Base-by-base conservation (phyloP, 2,329 filamentous ascomycete species). In the Penicillium sp. region DNA sequence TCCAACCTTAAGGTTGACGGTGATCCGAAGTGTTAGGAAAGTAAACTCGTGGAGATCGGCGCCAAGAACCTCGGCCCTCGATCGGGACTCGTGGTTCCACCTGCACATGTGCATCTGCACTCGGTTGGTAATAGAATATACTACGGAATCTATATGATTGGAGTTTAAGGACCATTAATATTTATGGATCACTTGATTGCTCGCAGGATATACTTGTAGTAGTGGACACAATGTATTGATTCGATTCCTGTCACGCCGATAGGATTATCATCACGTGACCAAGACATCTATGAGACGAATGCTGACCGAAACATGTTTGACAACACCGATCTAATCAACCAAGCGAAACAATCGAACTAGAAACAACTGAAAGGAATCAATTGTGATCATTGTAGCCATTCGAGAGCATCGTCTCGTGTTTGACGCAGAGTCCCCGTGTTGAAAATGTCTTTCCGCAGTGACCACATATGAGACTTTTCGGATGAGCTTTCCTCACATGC, bases 41-140 rank as follows among this genome's bases (percentile, higher is more conserved):
- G 31, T 35, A 44, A 11, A 32, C 20, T 48, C 39, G 31, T 34
- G 44, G 31, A 54, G 31, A 54, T 52, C 44, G 23, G 32, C 40
- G 55, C 55, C 55, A 57, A 57, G 51, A 34, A 44, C 55, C 54
- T 58, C 55, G 55, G 55, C 52, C 53, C 28, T 40, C 16, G 18
- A 27, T 20, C 18, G 18, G 18, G 18, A 20, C 5, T 28, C 20
- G 23, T 10, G 14, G n/a, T 26, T 28, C 6, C 22, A 13, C 24
- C 24, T 36, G 13, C 31, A 37, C 7, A 20, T 23, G 22, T 43
- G 27, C 31, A n/a, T n/a, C 20, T 37, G 13, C 35, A 14, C 20
- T 23, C 35, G 35, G 35, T 40, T 14, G 7, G 5, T 7, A 44
- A 5, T 34, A 1, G 6, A 40, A 35, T 20, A 10, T 13, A 6